Base-by-base conservation (phyloP, 768 basidiomycete genomes). In the Suillus subalutaceus region DNA sequence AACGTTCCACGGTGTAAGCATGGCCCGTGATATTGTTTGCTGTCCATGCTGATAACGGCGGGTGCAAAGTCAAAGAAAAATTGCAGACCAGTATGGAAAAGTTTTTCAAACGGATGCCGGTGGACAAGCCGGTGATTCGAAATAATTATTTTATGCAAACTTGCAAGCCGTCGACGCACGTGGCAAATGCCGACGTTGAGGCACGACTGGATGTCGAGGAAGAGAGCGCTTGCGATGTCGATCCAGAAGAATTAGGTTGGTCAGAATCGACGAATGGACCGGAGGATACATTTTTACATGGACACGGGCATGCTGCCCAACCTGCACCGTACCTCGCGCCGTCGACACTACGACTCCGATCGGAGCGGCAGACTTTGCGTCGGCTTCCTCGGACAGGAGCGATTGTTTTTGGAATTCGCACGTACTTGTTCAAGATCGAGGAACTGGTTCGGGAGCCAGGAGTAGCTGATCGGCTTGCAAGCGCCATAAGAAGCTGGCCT, bases 181-280 rank as follows among this genome's bases (percentile, higher is more conserved):
- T n/a, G 16, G 23, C 55, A 37, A 67, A 69, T 32, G 71, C 65
- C 5, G 65, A 58, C 61, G 67, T 70, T n/a, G 32, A 38, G 13
- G 40, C 57, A 18, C 60, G 12, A 37, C 9, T 30, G 30, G 57
- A 53, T 10, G 40, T 63, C 23, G 66, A 66, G 32, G 68, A 69
- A 26, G 68, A 63, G 60, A 75, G 26, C 26, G 26, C 26, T 26
- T 26, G 26, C 26, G 26, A 71, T 13, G 68, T 84, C 38, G 90
- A 91, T 73, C 84, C 85, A 23, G 86, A 90, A 65, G 89, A 91
- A 75, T 80, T 92, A 12, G 85, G 82, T 20, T 92, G 91, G 90
- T 83, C 82, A 40, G 74, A 75, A 67, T 85, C 83, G 55, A 86
- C 82, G 60, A 81, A 82, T 68, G 90, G 86, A 26, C 73, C 78